Base-by-base conservation (phyloP, 2,329 filamentous ascomycete species). In the Fusarium sp. region DNA sequence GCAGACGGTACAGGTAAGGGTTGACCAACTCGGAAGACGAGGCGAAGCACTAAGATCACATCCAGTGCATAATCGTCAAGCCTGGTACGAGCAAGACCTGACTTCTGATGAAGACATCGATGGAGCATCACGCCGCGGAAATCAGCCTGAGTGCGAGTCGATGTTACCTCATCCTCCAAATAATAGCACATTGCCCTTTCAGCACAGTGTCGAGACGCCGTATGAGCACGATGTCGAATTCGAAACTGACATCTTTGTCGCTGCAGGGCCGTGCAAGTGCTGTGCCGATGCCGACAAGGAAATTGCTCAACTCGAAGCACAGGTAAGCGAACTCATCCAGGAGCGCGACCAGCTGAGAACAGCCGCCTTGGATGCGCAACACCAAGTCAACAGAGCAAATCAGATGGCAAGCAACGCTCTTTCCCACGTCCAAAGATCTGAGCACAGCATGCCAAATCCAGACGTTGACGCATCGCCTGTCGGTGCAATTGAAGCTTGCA, bases 11-110 rank as follows among this genome's bases (percentile, higher is more conserved):
- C 12, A 3, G 11, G 10, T 34, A 31, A 28, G 31, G n/a, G 27
- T 7, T 23, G 37, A 40, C 16, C 53, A 12, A 27, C 44, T 52
- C 36, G 39, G 18, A 8, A 27, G 30, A 11, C 48, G 8, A 18
- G 30, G 43, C 27, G 66, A 59, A 23, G 23, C 44, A 6, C 39
- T 65, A 3, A 16, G 43, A 16, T 69, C 61, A 51, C 52, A 65
- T 30, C 62, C 53, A 7, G 18, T 41, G 18, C 48, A 15, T 12
- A 15, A 7, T 40, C 2, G 10, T 27, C 3, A 12, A 18, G 8
- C 9, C 27, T n/a, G 28, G 15, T 23, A 16, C 23, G 11, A 18
- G 12, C 18, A 30, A 12, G 18, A 15, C 41, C 12, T 34, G 9
- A 34, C 9, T 34, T 12, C 31, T 12, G 31, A 12, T 12, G 23